These are phyloP conservation scores for Chytridiales sp. DNA, from an alignment of 371 early-diverging fungal species.

Conservation along the genomic window DNA sequence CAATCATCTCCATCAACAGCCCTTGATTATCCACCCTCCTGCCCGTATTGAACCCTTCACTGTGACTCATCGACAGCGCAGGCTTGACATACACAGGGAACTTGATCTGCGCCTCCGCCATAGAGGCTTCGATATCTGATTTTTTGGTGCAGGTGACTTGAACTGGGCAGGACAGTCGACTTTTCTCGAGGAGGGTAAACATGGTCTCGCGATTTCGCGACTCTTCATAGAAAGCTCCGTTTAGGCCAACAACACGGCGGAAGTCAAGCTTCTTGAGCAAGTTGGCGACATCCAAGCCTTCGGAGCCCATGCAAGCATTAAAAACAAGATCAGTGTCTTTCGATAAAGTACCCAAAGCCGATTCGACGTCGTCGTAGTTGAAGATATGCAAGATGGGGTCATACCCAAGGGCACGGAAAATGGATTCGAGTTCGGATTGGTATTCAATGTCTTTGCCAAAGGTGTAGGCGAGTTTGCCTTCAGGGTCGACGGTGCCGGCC, in stretches of 20 bases:
- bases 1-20: constrained; percentile 12
- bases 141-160: background rate
- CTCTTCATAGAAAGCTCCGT: constrained; percentile 33
- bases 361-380: constrained; percentile 35
- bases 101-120: constrained; percentile 10
- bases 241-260: constrained; percentile 27
- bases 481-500: constrained; percentile 31
- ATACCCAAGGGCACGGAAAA: constrained; percentile 27
- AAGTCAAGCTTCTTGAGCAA: constrained; percentile 27
- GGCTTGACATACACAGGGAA: constrained; percentile 38
- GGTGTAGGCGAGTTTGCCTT: constrained; percentile 27
- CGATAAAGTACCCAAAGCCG: constrained; percentile 12
- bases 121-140: background rate
- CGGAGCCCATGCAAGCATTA: constrained; percentile 37
- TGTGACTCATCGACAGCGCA: background rate
- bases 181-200: constrained; percentile 13
- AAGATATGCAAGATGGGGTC: constrained; percentile 40
- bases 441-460: constrained; percentile 39
- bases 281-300: constrained; percentile 34
- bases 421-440: constrained; percentile 34
- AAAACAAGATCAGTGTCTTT: constrained; percentile 30
- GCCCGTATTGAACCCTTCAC: constrained; percentile 23
- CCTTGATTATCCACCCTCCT: constrained; percentile 17
- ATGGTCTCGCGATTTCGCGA: constrained; percentile 23
- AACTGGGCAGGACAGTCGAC: constrained; percentile 19